These are phyloP conservation scores for Fraxinus anomala DNA, from an alignment of 257 asterid species.

Conservation along the genomic window DNA sequence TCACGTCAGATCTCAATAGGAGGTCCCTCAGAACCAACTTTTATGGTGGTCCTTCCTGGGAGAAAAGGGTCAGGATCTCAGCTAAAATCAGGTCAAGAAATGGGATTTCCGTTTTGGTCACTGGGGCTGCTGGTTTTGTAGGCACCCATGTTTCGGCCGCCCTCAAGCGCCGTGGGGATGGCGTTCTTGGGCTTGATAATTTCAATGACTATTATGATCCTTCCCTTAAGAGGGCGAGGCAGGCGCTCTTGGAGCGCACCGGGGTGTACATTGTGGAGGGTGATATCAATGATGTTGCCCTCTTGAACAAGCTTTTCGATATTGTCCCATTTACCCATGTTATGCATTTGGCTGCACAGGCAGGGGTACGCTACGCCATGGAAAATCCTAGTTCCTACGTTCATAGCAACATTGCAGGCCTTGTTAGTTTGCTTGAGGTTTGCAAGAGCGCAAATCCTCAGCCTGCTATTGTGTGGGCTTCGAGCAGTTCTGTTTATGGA, in stretches of 20 bases:
- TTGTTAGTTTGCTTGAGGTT: conserved; percentile 29
- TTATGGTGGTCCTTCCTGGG: conserved; percentile 20
- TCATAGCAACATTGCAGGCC: conserved; percentile 31
- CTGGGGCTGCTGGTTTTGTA: conserved; percentile 35
- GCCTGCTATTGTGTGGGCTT: conserved; percentile 36
- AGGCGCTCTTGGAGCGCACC: conserved; percentile 7
- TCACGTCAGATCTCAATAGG: conserved; percentile 1
- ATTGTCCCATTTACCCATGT: conserved; percentile 32
- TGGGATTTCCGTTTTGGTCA: conserved; percentile 26
- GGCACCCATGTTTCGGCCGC: conserved; percentile 29
- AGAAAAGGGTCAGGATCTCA: conserved; percentile 10
- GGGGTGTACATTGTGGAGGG: conserved; percentile 35
- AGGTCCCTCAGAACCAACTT: conserved; percentile 11
- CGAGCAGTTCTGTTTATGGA: conserved; percentile 33
- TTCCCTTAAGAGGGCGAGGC: conserved; percentile 22
- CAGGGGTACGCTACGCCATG: conserved; percentile 35
- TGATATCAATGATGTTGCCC: conserved; percentile 20
- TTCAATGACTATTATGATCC: conserved; percentile 31
- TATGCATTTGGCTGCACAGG: conserved; percentile 37
- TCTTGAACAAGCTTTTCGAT: conserved; percentile 27
- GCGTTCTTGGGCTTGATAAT: conserved; percentile 26
- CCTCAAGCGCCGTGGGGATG: conserved; percentile 30
- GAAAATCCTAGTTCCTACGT: conserved; percentile 33
- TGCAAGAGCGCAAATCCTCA: conserved; percentile 30
- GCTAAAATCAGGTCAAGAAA: conserved; percentile 10